Conservation (phyloP, 768 basidiomycete species). For the Leccinum arenicola region DNA sequence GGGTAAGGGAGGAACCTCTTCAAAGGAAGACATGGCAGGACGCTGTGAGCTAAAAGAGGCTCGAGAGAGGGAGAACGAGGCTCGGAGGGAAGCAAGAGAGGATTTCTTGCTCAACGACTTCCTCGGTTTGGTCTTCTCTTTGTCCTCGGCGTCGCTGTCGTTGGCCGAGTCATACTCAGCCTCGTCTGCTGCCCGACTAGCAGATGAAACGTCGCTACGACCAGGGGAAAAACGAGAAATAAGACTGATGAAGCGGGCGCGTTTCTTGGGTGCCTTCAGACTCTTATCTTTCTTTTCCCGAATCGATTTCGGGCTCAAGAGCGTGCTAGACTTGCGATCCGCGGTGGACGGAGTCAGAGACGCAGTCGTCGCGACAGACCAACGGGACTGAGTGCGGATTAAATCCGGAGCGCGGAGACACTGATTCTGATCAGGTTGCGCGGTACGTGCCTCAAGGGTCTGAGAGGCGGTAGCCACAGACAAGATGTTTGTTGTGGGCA, state of each 20-base stretch:
- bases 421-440: background rate
- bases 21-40: conserved; percentile 11
- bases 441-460: background rate
- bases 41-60: conserved; percentile 29
- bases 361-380: conserved; percentile 33
- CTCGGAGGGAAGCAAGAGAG: conserved; percentile 29
- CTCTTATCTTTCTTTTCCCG: conserved; percentile 22
- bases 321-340: conserved; percentile 7
- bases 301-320: conserved; percentile 11
- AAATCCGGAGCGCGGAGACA: conserved; percentile 6
- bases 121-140: conserved; percentile 8
- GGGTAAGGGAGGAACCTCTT: conserved; percentile 29
- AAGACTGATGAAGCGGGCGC: conserved; percentile 32
- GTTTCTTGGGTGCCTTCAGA: conserved; percentile 28
- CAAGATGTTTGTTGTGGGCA: conserved; percentile 6
- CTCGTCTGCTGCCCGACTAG: background rate
- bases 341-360: conserved; percentile 21
- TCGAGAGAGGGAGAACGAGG: conserved; percentile 30
- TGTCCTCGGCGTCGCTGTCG: conserved; percentile 24
- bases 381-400: conserved; percentile 19
- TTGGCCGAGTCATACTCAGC: conserved; percentile 21
- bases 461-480: conserved; percentile 9
- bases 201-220: conserved; percentile 20
- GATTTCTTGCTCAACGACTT: conserved; percentile 30
- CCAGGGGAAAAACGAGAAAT: conserved; percentile 31